Conservation (phyloP, 106 monocot genomes). For the Dactylorhiza incarnata region DNA sequence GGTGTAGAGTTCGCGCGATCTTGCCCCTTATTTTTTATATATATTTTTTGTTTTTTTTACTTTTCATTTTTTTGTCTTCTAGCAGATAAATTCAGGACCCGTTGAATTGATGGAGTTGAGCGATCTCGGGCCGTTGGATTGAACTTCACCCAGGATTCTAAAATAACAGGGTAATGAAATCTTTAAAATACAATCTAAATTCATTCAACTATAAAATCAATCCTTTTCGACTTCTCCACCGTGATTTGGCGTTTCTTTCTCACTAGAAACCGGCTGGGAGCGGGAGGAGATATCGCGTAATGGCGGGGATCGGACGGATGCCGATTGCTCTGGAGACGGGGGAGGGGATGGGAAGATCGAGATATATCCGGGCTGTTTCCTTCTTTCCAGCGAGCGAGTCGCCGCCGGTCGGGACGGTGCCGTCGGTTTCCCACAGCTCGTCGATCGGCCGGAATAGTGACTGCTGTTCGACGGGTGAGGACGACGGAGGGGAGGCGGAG, state of each 20-base stretch:
- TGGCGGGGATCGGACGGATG: conserved; percentile 17
- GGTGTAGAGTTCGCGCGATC: no score
- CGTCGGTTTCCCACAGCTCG: conserved; percentile 40
- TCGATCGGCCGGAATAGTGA: conserved; percentile 66
- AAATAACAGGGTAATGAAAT: background rate
- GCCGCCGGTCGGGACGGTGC: conserved; percentile 4
- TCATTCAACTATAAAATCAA: background rate
- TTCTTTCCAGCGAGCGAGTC: conserved; percentile 8
- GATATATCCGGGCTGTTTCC: conserved; percentile 7
- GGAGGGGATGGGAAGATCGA: conserved; percentile 10
- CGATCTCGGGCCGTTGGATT: no score
- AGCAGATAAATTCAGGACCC: no score
- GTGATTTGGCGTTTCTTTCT: background rate
- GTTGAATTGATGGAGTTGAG: no score
- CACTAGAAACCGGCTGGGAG: background rate
- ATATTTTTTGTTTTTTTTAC: no score
- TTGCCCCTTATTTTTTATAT: no score
- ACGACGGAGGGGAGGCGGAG: conserved; percentile 42
- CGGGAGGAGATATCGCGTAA: background rate
- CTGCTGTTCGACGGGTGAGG: conserved; percentile 18
- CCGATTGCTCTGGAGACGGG: conserved; percentile 27
- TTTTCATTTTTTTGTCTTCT: no score
- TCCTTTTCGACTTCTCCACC: background rate
- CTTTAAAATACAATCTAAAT: background rate
- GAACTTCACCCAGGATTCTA: no score